Percentiles rank a stretch among this genome's conserved stretches.
Conservation (phyloP, 441 rosid species). For the Mallotus japonicus region DNA sequence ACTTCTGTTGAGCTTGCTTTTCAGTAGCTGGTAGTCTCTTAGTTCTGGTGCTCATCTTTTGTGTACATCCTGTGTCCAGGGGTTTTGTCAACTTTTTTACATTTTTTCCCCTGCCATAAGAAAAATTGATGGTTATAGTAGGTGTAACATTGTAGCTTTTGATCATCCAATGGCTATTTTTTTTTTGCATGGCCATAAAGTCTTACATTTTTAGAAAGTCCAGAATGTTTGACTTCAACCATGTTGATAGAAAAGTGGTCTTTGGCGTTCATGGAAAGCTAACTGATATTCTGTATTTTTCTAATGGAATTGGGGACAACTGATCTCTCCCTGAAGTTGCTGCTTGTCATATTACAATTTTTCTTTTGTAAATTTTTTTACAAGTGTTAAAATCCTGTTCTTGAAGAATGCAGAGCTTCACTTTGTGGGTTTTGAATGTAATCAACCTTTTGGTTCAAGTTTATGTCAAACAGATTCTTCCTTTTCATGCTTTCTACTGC, state of each 20-base stretch:
- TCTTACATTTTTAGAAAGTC: neutral
- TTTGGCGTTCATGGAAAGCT: neutral
- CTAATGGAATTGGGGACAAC: neutral
- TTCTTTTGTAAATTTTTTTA: neutral
- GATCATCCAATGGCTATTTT: neutral
- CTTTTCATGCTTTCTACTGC: slow-evolving; percentile 8
- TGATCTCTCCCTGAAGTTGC: neutral
- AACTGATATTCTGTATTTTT: neutral
- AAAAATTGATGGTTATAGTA: neutral
- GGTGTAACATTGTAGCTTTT: neutral
- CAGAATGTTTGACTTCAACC: neutral
- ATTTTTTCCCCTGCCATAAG: neutral
- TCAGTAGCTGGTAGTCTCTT: neutral
- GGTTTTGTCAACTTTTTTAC: neutral
- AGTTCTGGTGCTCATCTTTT: neutral
- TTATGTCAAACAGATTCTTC: slow-evolving; percentile 2
- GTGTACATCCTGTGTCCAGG: neutral
- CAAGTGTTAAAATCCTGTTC: neutral
- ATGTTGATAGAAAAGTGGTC: neutral
- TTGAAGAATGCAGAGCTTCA: neutral
- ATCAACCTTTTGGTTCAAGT: neutral
- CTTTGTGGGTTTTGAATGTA: neutral
- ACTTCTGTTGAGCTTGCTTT: neutral
- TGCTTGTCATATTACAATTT: neutral
- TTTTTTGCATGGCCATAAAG: neutral